Evolutionary conservation across 1,284 basidiomycete species (phyloP).

Genomic region (Trichosporon sp.): DNA sequence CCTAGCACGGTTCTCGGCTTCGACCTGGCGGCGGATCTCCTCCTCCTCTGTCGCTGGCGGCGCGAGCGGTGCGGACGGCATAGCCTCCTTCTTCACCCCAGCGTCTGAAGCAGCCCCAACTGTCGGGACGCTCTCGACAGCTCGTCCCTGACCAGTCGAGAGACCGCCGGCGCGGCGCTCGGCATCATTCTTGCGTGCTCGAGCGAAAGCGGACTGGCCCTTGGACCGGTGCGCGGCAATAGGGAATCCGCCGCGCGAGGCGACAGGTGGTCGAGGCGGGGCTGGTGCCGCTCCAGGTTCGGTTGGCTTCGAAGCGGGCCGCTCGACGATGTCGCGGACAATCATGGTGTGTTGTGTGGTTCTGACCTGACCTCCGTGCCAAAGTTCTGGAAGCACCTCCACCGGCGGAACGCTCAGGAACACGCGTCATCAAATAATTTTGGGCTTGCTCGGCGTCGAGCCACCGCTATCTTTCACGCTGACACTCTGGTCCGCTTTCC

Average conservation of each 20-base stretch:
- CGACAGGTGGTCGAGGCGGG: conserved; percentile 32
- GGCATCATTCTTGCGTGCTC: conserved; percentile 23
- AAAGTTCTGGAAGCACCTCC: conserved; percentile 19
- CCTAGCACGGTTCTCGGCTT: conserved; percentile 53
- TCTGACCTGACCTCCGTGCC: not conserved
- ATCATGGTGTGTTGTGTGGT: conserved; percentile 32
- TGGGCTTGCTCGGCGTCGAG: not conserved
- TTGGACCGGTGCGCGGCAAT: conserved; percentile 27
- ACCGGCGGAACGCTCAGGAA: conserved; percentile 10
- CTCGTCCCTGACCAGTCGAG: conserved; percentile 25
- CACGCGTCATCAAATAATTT: conserved; percentile 12
- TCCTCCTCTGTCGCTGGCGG: conserved; percentile 23
- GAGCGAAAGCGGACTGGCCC: conserved; percentile 28
- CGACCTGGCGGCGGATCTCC: conserved; percentile 31
- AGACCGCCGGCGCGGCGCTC: conserved; percentile 24
- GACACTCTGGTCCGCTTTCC: not conserved
- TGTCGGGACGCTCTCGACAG: conserved; percentile 25
- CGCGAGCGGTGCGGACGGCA: no score
- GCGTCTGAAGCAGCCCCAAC: not conserved
- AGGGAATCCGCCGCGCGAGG: conserved; percentile 27
- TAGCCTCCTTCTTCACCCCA: not conserved
- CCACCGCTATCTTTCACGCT: no score
- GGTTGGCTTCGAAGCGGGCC: conserved; percentile 30
- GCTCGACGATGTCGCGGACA: conserved; percentile 43
- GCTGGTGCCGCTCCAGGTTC: conserved; percentile 18